These are phyloP conservation scores for Globisporangium ultimum DNA, from an alignment of 352 stramenopile species.

Conservation along the genomic window DNA sequence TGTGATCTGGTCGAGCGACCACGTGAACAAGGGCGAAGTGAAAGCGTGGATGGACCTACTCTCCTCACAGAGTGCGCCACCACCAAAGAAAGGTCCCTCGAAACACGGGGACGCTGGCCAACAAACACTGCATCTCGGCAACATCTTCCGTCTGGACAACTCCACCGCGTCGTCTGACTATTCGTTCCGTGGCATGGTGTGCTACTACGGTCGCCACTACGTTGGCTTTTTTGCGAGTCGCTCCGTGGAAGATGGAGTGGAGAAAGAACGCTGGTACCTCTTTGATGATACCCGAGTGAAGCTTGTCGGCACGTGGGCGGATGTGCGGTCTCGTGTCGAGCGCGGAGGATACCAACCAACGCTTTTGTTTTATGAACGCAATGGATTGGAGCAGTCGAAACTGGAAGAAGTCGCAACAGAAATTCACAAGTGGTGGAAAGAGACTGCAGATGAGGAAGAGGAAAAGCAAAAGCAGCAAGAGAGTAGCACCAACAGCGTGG, in stretches of 20 bases:
- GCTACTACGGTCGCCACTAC: conserved; percentile 84
- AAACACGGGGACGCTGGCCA: conserved; percentile 12
- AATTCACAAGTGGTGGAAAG: conserved; percentile 79
- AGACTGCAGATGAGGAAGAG: conserved; percentile 29
- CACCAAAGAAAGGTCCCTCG: background rate
- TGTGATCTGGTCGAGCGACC: conserved; percentile 76
- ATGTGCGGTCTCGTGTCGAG: conserved; percentile 71
- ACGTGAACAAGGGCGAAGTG: conserved; percentile 65
- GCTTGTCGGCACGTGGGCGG: conserved; percentile 65
- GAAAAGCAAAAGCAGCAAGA: conserved; percentile 9
- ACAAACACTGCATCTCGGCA: conserved; percentile 58
- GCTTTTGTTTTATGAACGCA: conserved; percentile 80
- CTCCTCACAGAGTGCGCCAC: conserved; percentile 36
- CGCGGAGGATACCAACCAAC: conserved; percentile 80
- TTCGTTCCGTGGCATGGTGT: conserved; percentile 77
- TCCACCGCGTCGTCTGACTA: conserved; percentile 40
- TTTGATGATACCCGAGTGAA: conserved; percentile 86
- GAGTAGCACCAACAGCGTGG: background rate
- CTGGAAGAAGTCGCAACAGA: conserved; percentile 61
- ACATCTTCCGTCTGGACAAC: conserved; percentile 66
- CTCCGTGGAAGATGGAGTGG: conserved; percentile 46
- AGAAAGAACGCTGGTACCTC: conserved; percentile 66
- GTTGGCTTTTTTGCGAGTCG: conserved; percentile 83
- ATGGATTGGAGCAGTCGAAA: conserved; percentile 52
- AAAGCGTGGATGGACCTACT: conserved; percentile 69